Percentiles rank a stretch among this genome's conserved stretches.
These are phyloP conservation scores for Manihot esculenta DNA, from an alignment of 441 rosid species.

Conservation along the genomic window DNA sequence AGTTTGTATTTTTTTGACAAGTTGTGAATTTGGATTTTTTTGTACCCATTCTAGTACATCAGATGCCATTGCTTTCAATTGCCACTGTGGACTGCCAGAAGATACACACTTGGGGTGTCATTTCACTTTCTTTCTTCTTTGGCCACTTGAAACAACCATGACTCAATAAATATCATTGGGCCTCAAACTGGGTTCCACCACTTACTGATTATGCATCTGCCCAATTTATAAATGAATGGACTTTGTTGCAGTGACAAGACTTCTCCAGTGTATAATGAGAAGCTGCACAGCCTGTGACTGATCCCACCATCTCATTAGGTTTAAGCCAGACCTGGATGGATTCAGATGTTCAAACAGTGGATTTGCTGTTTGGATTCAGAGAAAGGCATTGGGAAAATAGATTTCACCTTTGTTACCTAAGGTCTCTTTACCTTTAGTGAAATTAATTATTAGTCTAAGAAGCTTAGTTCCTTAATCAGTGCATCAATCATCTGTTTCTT, in stretches of 20 bases:
- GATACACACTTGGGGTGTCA: conserved; percentile 12
- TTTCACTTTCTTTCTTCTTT: conserved; percentile 12
- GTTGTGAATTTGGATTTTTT: background rate
- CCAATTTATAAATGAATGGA: conserved; percentile 8
- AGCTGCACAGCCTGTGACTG: background rate
- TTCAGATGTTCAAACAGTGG: background rate
- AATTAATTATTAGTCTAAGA: background rate
- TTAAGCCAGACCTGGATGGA: background rate
- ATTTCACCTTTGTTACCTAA: background rate
- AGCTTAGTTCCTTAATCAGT: too few relatives aligned
- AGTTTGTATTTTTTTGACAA: conserved; percentile 16
- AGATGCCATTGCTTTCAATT: conserved; percentile 22
- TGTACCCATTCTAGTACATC: conserved; percentile 16
- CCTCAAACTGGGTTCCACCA: conserved; percentile 21
- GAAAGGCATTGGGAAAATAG: background rate
- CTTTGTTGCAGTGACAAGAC: background rate
- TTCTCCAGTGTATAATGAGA: conserved; percentile 3
- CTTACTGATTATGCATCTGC: background rate
- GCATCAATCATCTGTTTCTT: background rate
- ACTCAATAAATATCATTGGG: conserved; percentile 22
- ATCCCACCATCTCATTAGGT: background rate
- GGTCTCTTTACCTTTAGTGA: background rate
- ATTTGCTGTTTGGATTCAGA: background rate
- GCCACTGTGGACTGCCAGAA: conserved; percentile 6
- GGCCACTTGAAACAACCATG: conserved; percentile 13